phyloP scores from a whole-genome alignment of 768 basidiomycete genomes.

The Tephrocybe sp. region DNA sequence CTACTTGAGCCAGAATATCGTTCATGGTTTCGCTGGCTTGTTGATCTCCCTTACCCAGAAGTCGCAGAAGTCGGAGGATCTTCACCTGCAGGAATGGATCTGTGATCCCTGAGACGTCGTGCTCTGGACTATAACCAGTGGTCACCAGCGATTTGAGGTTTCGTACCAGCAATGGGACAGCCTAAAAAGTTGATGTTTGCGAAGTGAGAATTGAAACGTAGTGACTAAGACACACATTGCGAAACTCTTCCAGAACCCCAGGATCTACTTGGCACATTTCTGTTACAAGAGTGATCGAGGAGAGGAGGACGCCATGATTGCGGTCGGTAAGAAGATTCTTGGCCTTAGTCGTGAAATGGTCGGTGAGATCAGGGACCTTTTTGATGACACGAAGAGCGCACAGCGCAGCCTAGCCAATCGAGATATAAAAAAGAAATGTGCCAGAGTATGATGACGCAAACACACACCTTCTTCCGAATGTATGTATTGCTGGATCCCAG shows the following conservation, averaged over 20 bases:
- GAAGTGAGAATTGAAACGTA: conserved; percentile 1
- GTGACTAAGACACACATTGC: conserved; percentile 63
- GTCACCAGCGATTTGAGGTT: conserved; percentile 94
- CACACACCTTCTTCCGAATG: conserved; percentile 96
- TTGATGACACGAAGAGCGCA: conserved; percentile 94
- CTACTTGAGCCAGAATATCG: conserved; percentile 92
- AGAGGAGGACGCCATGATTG: conserved; percentile 93
- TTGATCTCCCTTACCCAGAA: conserved; percentile 84
- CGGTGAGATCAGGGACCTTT: conserved; percentile 93
- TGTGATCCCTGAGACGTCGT: conserved; percentile 99
- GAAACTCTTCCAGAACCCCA: conserved; percentile 77
- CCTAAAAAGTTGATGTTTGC: conserved; percentile 41
- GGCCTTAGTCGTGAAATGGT: conserved; percentile 87
- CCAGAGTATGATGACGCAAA: conserved; percentile 1
- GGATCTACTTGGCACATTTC: conserved; percentile 90
- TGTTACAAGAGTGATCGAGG: conserved; percentile 91
- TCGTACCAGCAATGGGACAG: conserved; percentile 89
- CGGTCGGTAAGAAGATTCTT: conserved; percentile 92
- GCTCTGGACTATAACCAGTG: conserved; percentile 97
- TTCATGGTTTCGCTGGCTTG: conserved; percentile 97
- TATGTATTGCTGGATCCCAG: conserved; percentile 97
- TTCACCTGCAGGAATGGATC: conserved; percentile 96
- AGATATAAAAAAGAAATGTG: neutral
- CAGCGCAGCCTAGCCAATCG: conserved; percentile 72
- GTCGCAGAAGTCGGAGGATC: conserved; percentile 80